Conservation (phyloP, 2,329 filamentous ascomycete species). For the Colletotrichum sp. region DNA sequence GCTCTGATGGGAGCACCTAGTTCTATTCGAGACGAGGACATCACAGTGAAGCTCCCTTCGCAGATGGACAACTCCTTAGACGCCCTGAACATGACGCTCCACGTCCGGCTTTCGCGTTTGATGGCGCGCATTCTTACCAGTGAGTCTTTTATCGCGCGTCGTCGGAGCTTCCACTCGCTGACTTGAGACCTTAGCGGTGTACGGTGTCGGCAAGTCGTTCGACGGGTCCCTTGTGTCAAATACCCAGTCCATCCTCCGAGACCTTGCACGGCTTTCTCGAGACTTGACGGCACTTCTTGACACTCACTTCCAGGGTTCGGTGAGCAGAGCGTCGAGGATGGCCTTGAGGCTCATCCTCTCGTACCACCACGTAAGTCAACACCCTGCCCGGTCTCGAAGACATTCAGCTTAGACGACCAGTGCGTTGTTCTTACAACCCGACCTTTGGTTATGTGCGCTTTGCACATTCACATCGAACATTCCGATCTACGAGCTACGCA, state of each 20-base stretch:
- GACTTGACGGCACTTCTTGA: slow-evolving; percentile 18
- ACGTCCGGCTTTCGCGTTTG: slow-evolving; percentile 16
- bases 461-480: slow-evolving; percentile 30
- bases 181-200: not conserved
- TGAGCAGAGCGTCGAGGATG: slow-evolving; percentile 21
- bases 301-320: slow-evolving; percentile 19
- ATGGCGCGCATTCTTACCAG: slow-evolving; percentile 21
- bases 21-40: slow-evolving; percentile 21
- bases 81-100: slow-evolving; percentile 21
- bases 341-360: slow-evolving; percentile 19
- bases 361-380: slow-evolving; percentile 25
- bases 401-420: not conserved
- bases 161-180: not conserved
- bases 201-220: slow-evolving; percentile 20
- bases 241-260: slow-evolving; percentile 19
- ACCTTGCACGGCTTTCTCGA: slow-evolving; percentile 13
- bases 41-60: slow-evolving; percentile 19
- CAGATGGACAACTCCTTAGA: slow-evolving; percentile 14
- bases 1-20: slow-evolving; percentile 21
- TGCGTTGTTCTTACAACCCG: slow-evolving; percentile 21
- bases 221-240: slow-evolving; percentile 19
- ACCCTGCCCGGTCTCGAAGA: accelerated
- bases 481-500: slow-evolving; percentile 8
- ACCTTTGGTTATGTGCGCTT: slow-evolving; percentile 22
- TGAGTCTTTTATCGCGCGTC: not conserved